Evolutionary conservation across 2,329 filamentous ascomycete species (phyloP).

Genomic region (Cercospora zeina): DNA sequence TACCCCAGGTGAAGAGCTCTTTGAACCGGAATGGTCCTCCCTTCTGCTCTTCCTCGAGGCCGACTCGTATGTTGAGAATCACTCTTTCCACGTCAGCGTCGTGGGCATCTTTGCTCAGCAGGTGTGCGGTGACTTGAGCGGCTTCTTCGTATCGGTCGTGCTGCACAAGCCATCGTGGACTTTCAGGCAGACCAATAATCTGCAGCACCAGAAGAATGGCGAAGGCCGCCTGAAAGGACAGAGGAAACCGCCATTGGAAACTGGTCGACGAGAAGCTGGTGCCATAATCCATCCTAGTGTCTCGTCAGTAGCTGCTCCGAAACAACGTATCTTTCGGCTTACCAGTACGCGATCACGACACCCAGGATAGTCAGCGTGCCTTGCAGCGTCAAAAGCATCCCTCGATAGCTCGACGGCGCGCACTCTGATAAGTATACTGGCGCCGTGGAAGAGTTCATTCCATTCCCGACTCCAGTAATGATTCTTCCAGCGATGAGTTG

Average conservation of each 20-base stretch:
- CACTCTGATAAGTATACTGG: slow-evolving; percentile 56
- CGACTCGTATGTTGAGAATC: slow-evolving; percentile 56
- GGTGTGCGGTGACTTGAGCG: slow-evolving; percentile 53
- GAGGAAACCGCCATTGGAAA: slow-evolving; percentile 55
- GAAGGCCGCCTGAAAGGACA: slow-evolving; percentile 56
- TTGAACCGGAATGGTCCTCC: slow-evolving; percentile 34
- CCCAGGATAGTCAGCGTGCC: slow-evolving; percentile 53
- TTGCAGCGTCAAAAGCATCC: slow-evolving; percentile 54
- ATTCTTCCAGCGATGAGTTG: slow-evolving; percentile 57
- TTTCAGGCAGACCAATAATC: slow-evolving; percentile 50
- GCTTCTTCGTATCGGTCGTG: slow-evolving; percentile 51
- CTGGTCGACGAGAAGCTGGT: slow-evolving; percentile 41
- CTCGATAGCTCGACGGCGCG: slow-evolving; percentile 52
- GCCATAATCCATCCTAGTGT: slow-evolving; percentile 48
- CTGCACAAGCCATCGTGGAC: slow-evolving; percentile 50
- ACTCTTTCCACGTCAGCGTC: slow-evolving; percentile 59
- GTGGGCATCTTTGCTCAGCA: slow-evolving; percentile 52
- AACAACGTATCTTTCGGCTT: background rate
- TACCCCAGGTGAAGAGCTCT: slow-evolving; percentile 61
- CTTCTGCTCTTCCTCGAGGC: slow-evolving; percentile 21
- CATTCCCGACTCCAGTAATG: slow-evolving; percentile 57
- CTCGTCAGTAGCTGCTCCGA: background rate
- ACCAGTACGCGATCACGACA: slow-evolving; percentile 54
- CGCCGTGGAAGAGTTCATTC: slow-evolving; percentile 57
- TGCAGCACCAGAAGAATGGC: slow-evolving; percentile 48